Base-by-base conservation (phyloP, 331 rosid species). In the Dryas integrifolia region DNA sequence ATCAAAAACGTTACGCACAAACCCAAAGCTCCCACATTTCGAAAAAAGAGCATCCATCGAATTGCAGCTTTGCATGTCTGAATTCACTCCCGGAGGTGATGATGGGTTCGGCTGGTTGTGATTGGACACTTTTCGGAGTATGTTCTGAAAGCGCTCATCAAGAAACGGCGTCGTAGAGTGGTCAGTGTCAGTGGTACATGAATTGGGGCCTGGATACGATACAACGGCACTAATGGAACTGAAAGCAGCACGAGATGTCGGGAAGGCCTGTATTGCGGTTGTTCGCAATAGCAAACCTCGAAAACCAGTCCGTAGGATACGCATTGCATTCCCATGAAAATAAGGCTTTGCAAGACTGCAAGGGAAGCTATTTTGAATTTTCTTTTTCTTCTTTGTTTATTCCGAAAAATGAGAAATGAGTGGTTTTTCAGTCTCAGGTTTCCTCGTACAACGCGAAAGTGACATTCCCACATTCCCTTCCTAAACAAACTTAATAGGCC, bases 11-110 rank as follows among this genome's bases (percentile, higher is more conserved):
- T 51, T 56, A 12, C 85, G 77, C 5, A 82, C 89, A 79, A 61
- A 61, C 21, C 10, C 40, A 4, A 72, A 72, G 21, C 55, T 12
- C 41, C 88, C 78, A 60, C 90, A 78, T 81, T 86, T 82, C 0
- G 77, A 83, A 82, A 78, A 86, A 1, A 79, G 69, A 21, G 79
- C 78, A 2, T 84, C 72, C 61, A 85, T 69, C 1, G 88, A 88
- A 65, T 69, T 77, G 84, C 88, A 81, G 60, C 85, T 72, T 65
- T 83, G 86, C 49, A 79, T 50, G 77, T 83, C 88, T 40, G 81
- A 21, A 30, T 30, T 30, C 35, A 30, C 35, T 30, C 35, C 35
- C 3, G 35, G 35, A 30, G 35, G 35, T 30, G 35, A 30, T 30
- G 35, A 30, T 30, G 35, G 35, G 35, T 30, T 30, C 35, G 35